Percentiles rank a stretch among this genome's conserved stretches.
These are phyloP conservation scores for Lentinula guzmanii DNA, from an alignment of 768 basidiomycete genomes.

Conservation along the genomic window DNA sequence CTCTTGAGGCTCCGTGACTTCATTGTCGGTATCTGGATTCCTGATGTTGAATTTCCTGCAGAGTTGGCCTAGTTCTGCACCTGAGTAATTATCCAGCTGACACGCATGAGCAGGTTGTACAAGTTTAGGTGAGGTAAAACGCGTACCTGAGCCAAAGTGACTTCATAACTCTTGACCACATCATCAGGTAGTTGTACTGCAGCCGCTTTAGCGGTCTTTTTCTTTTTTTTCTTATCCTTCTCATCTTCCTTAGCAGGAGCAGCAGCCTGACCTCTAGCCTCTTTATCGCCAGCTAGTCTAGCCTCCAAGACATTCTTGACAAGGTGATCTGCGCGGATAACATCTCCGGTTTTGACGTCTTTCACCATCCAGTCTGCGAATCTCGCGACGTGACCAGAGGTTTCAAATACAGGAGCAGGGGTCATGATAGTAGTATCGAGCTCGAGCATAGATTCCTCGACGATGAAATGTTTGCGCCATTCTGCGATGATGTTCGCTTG, in stretches of 20 bases:
- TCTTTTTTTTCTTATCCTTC: conserved; percentile 74
- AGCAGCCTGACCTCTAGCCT: conserved; percentile 75
- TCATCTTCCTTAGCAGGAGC: conserved; percentile 45
- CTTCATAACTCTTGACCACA: conserved; percentile 72
- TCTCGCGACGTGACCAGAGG: conserved; percentile 95
- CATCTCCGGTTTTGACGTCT: conserved; percentile 91
- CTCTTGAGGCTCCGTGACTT: conserved; percentile 85
- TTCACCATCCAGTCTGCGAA: conserved; percentile 99
- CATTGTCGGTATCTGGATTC: conserved; percentile 91
- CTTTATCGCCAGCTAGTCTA: conserved; percentile 82
- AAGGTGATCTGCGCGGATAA: conserved; percentile 93
- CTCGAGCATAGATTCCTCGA: conserved; percentile 98
- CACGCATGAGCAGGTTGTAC: conserved; percentile 4
- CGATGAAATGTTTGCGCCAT: conserved; percentile 98
- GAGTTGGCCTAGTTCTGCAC: conserved; percentile 82
- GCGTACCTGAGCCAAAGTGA: conserved; percentile 80
- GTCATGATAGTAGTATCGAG: conserved; percentile 99
- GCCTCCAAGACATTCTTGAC: conserved; percentile 91
- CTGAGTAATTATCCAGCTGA: conserved; percentile 92
- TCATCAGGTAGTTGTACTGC: conserved; percentile 72
- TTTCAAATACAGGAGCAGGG: conserved; percentile 88
- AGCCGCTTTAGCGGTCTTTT: conserved; percentile 61
- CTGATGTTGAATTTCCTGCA: conserved; percentile 73
- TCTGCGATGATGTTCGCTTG: conserved; percentile 95
- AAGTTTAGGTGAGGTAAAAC: not conserved